Base-by-base conservation (phyloP, 1,139 yeast species). In the Kodamaea alishanica region DNA sequence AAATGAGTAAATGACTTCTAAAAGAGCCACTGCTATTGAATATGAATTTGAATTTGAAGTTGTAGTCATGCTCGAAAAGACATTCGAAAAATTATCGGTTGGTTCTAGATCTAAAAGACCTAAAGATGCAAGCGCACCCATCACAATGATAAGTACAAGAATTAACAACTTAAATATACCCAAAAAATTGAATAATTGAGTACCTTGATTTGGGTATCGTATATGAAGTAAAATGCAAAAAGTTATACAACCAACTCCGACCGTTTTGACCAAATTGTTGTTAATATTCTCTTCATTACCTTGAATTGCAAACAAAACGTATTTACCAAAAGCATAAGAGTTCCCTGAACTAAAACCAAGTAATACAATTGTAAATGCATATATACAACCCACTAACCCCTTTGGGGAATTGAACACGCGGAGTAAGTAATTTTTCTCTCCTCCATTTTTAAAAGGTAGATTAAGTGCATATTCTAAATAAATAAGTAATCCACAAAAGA, bases 321-420 rank as follows among this genome's bases (percentile, higher is more conserved):
- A 73, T 48, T 71, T 70, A 5, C 79, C 79, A 52, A 73, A 72
- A 0, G 79, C 77, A 55, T 64, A 73, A 6, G 77, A 65, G 45
- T 73, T 73, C 2, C 78, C 79, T 1, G 77, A 67, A 45, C 75
- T 68, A 47, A 73, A 73, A 1, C 79, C 79, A 8, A 73, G 52
- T 9, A 72, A 42, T 5, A 73, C 77, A 41, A 73, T 72, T 40
- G 68, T 73, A 41, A 73, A 71, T 6, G 77, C 65, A 48, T 73
- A 73, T 1, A 70, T 57, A 44, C 73, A 66, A 4, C 75, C 75
- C 33, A 60, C 57, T 12, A 70, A 50, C 4, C 73, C 69, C 32
- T 53, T 53, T 12, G 73, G 73, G 6, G 45, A 40, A 15, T 56
- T 55, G 45, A 65, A 71, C 0, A 70, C 70, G 33, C 76, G 52